Evolutionary conservation across 1,139 yeast genomes (phyloP), one percentile per base, ranked within the genome.

Genomic region (Yamadazyma sp.): DNA sequence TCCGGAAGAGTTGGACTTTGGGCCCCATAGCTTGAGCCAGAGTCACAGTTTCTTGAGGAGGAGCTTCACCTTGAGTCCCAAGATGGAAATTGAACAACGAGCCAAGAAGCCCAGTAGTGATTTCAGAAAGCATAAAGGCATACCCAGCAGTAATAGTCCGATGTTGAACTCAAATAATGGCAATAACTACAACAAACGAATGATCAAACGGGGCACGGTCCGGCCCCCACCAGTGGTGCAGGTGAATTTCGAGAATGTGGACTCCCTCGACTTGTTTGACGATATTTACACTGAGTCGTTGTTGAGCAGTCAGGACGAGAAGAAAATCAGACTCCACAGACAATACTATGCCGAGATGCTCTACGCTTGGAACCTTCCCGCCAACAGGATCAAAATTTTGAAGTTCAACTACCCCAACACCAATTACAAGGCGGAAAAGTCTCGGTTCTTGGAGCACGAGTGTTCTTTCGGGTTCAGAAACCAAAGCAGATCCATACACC

Each of bases 331-430:
- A 37, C 51, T 57, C 11, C 86, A 85, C 56, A 64, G 96, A 30
- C 72, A 75, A 23, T 84, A 81, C 44, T 90, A 90, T 57, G 92
- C 97, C 0, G 78, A 83, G n/a, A 73, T 89, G 57, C 64, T 90
- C 17, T 87, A 77, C 51, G 61, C 75, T 29, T 90, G 97, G 97
- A 94, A 92, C 0, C 67, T 89, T 21, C 87, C 89, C 0, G 73
- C 86, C 14, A 79, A 82, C 48, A 63, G 96, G 27, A 77, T 86
- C 24, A 92, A 90, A 52, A 76, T 90, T 6, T 60, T 88, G 41
- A 89, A 89, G 58, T 82, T 84, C 53, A 86, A 86, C 50, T 76
- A 76, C 42, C 67, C 73, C 0, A 57, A 58, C 18, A 32, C 35
- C 7, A 51, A 50, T n/a, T 44, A 54, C 5, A 43, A 38, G 11